Base-by-base conservation (phyloP, 2,329 filamentous ascomycete species). In the Polychaeton citri region DNA sequence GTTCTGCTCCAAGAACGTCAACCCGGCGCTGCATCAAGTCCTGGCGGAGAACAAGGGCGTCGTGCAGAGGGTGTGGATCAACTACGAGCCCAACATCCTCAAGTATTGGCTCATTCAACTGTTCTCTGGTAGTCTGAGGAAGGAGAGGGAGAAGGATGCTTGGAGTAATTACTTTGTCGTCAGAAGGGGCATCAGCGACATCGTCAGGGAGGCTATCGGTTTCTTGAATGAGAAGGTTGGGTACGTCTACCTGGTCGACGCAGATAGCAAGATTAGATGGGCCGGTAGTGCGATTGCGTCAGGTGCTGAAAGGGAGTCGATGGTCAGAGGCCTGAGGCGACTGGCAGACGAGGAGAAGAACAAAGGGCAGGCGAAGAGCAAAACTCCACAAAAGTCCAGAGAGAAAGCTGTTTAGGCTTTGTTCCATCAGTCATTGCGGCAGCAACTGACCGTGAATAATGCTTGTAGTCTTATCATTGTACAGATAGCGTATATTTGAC, bases 181-280 rank as follows among this genome's bases (percentile, higher is more conserved):
- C 13, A 61, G 66, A 40, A 70, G 64, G 41, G 73, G 73, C 2
- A 60, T 79, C 16, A 65, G 60, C 10, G 69, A 74, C 33, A 56
- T 63, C 13, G 62, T 77, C 28, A 66, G 70, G 44, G 71, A 76
- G 50, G 65, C 69, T 4, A 69, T 79, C 49, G 74, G 74, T 4
- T 58, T 93, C 54, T 64, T 93, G 54, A 98, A 98, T 61, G 77
- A 76, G 46, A 92, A 87, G 60, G 88, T 95, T 21, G 88, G 87
- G 24, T 96, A 95, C 62, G 80, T 87, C 4, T 98, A 94, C 60
- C 68, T 98, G 33, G 68, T 98, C 39, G 90, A 98, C 57, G 69
- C 77, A 43, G 69, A 87, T 44, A 94, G 86, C 58, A 81, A 77
- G 61, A 92, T 98, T 48, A 74, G 90, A 38, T 98, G 90, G 90